These are phyloP conservation scores for Castanea mollissima DNA, from an alignment of 306 rosid species.

Conservation along the genomic window DNA sequence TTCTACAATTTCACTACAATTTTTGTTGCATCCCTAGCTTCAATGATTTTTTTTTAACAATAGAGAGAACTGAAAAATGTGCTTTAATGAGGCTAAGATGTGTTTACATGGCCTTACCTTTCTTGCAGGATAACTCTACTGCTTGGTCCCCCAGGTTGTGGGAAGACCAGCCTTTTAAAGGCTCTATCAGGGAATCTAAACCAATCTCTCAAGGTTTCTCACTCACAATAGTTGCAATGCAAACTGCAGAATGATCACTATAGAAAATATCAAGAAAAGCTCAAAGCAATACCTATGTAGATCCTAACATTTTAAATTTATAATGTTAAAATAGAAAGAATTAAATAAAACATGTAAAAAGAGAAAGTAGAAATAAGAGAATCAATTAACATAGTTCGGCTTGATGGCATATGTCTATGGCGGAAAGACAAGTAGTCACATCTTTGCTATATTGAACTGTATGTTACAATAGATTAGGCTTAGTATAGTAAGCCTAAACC, in stretches of 20 bases:
- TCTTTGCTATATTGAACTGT: no score
- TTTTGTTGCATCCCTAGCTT: no score
- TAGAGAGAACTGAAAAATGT: background rate
- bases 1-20: no score
- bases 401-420: no score
- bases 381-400: no score
- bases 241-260: background rate
- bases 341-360: background rate
- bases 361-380: no score
- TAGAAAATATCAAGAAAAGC: background rate
- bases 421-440: no score
- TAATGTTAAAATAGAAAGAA: background rate
- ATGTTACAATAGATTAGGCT: no score
- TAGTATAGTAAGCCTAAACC: no score
- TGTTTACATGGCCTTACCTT: background rate
- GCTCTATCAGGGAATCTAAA: conserved; percentile 38
- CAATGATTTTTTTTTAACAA: background rate
- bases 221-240: background rate
- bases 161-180: conserved; percentile 45
- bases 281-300: background rate
- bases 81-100: no score
- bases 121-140: conserved; percentile 38
- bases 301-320: background rate
- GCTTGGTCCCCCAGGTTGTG: conserved; percentile 56
- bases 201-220: conserved; percentile 38